Conservation (phyloP, 768 basidiomycete species). For the Holtermanniella nyarrowii region DNA sequence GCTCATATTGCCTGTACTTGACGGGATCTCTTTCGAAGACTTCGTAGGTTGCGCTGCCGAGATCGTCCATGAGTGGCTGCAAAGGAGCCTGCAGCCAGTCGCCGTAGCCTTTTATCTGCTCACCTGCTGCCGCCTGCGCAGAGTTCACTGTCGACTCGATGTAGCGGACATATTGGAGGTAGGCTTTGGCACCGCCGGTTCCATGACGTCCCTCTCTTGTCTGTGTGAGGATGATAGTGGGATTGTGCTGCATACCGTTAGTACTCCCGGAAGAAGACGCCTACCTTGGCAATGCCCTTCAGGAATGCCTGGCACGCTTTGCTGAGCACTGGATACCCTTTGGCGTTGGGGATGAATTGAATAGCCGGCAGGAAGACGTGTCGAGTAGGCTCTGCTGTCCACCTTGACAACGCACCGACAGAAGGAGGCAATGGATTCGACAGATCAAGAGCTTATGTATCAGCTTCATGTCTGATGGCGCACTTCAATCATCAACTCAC, state of each 20-base stretch:
- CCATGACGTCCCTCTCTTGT: constrained; percentile 57
- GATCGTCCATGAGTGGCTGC: constrained; percentile 95
- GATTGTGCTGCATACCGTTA: constrained; percentile 54
- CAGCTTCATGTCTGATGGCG: constrained; percentile 1
- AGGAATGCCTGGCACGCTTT: constrained; percentile 88
- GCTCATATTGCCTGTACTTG: constrained; percentile 91
- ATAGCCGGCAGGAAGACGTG: constrained; percentile 80
- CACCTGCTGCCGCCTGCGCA: constrained; percentile 6
- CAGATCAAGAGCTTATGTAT: constrained; percentile 68
- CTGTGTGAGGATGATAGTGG: constrained; percentile 70
- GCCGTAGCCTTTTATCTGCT: constrained; percentile 50
- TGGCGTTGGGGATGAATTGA: constrained; percentile 86
- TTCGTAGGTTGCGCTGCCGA: constrained; percentile 91
- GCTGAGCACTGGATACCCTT: constrained; percentile 92
- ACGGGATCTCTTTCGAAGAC: constrained; percentile 96
- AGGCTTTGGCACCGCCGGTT: constrained; percentile 73
- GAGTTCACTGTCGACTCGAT: constrained; percentile 26
- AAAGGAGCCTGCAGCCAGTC: constrained; percentile 92
- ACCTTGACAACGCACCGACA: constrained; percentile 64
- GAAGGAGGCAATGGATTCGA: constrained; percentile 75
- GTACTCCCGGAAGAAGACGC: neutral
- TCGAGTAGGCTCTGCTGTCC: constrained; percentile 87
- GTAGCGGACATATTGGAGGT: constrained; percentile 62
- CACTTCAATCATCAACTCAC: constrained; percentile 37
- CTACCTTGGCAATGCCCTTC: constrained; percentile 51